Percentiles rank a stretch among this genome's conserved stretches.
phyloP scores from a whole-genome alignment of 768 basidiomycete genomes.

The Inosperma sp. region DNA sequence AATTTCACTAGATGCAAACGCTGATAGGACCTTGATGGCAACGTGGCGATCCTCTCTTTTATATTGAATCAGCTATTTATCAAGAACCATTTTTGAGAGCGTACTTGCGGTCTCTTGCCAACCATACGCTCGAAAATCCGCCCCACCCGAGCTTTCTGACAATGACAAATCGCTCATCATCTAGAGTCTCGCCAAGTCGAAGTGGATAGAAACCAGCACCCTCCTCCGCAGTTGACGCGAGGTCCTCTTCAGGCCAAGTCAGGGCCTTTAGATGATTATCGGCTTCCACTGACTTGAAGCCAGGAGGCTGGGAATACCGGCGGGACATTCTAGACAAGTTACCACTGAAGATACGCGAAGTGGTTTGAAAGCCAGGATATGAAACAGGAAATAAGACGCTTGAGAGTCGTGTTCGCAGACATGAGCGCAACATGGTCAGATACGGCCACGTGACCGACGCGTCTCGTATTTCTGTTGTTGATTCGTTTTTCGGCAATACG shows the following conservation, averaged over 20 bases:
- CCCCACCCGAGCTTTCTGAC: constrained; percentile 56
- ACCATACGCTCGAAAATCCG: constrained; percentile 44
- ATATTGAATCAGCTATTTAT: neutral
- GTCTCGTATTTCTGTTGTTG: constrained; percentile 21
- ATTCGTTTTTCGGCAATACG: constrained; percentile 12
- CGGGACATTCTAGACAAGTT: neutral
- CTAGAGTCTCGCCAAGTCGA: neutral
- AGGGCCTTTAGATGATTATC: neutral
- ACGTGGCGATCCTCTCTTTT: neutral
- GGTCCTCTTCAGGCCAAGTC: neutral
- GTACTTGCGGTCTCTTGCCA: constrained; percentile 30
- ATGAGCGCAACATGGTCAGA: neutral
- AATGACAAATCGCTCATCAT: constrained; percentile 40
- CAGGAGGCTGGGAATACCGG: neutral
- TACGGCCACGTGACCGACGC: constrained; percentile 30
- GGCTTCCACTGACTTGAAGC: neutral
- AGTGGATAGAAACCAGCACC: neutral
- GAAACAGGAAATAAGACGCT: neutral
- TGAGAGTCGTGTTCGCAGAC: no score
- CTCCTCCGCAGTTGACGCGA: neutral
- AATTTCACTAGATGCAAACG: neutral
- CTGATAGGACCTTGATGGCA: neutral
- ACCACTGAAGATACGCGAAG: neutral
- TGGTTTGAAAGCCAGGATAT: neutral
- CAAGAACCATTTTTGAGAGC: neutral